phyloP scores from a whole-genome alignment of 805 yeast genomes.

The Candida cerambycidarum region DNA sequence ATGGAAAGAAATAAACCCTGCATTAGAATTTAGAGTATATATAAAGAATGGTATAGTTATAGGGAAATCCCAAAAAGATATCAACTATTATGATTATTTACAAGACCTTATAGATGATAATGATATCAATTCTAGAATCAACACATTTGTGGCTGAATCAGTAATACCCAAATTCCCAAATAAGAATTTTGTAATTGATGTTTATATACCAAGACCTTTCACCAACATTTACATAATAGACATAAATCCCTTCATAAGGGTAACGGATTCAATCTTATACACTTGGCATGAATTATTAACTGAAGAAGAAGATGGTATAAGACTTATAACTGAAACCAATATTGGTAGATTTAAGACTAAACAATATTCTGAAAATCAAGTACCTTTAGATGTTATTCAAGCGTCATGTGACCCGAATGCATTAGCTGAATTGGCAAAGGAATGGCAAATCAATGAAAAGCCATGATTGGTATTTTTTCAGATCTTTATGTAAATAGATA shows the following conservation, averaged over 20 bases:
- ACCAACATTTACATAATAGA: constrained; percentile 70
- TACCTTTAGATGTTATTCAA: constrained; percentile 87
- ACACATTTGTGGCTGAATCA: constrained; percentile 38
- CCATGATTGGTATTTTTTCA: background rate
- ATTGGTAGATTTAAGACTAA: constrained; percentile 74
- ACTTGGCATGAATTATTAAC: constrained; percentile 77
- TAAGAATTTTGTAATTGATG: constrained; percentile 63
- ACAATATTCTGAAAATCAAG: constrained; percentile 87
- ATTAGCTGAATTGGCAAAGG: constrained; percentile 51
- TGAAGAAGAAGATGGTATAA: constrained; percentile 43
- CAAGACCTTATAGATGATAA: constrained; percentile 49
- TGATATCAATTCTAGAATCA: constrained; percentile 11
- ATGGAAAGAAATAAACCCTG: constrained; percentile 84
- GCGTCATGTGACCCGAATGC: constrained; percentile 70
- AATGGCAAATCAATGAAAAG: constrained; percentile 17
- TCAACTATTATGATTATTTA: constrained; percentile 76
- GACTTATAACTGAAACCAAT: constrained; percentile 69
- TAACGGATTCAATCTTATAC: constrained; percentile 74
- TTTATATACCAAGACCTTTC: constrained; percentile 78
- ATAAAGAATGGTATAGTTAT: constrained; percentile 61
- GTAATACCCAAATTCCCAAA: constrained; percentile 21
- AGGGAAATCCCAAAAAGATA: constrained; percentile 83
- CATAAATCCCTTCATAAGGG: constrained; percentile 79
- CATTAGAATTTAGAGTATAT: constrained; percentile 88
- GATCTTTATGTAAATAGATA: too few relatives aligned